phyloP scores from a whole-genome alignment of 345 rosid species.

The Bruguiera sexangula region DNA sequence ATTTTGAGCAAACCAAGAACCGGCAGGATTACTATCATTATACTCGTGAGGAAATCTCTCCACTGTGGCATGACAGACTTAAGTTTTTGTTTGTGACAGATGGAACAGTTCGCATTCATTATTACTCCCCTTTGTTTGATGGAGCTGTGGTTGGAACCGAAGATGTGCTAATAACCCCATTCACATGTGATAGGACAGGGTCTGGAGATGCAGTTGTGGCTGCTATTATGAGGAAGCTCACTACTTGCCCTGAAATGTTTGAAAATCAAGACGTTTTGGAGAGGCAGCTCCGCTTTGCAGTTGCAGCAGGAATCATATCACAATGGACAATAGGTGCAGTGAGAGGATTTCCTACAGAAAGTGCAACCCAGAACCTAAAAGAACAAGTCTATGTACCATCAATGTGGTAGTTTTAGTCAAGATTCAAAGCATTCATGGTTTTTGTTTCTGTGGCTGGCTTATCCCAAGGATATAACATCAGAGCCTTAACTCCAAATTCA shows the following conservation, averaged over 20 bases:
- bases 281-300: conserved; percentile 82
- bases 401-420: conserved; percentile 60
- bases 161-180: conserved; percentile 82
- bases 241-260: conserved; percentile 71
- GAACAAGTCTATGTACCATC: conserved; percentile 94
- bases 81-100: conserved; percentile 81
- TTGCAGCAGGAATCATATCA: conserved; percentile 84
- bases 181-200: conserved; percentile 92
- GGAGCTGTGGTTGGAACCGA: conserved; percentile 82
- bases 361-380: conserved; percentile 84
- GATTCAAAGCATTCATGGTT: conserved; percentile 1
- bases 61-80: conserved; percentile 77
- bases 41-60: conserved; percentile 67
- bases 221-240: conserved; percentile 75
- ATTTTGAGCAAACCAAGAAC: conserved; percentile 59
- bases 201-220: conserved; percentile 97
- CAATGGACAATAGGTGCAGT: conserved; percentile 94
- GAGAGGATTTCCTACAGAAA: conserved; percentile 89
- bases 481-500: too few relatives aligned
- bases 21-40: conserved; percentile 70
- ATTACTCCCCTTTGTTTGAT: conserved; percentile 65
- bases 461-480: too few relatives aligned
- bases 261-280: conserved; percentile 66
- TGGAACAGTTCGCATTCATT: conserved; percentile 83
- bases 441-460: background rate